Conservation (phyloP, 164 flowering plant genomes). For the Saururus chinensis region DNA sequence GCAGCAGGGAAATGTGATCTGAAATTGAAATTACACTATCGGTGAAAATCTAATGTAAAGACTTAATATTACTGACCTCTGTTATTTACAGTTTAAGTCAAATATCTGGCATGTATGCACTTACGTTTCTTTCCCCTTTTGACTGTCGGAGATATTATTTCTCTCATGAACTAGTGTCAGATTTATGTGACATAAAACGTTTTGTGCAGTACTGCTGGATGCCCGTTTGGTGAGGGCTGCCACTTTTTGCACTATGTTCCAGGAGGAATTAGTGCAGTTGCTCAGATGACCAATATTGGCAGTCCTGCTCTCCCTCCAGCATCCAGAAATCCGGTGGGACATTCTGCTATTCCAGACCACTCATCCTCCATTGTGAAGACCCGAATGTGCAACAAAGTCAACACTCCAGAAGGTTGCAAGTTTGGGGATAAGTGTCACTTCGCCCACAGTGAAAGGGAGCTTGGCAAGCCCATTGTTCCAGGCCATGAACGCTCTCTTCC, state of each 20-base stretch:
- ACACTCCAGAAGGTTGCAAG: constrained; percentile 76
- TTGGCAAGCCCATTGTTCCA: constrained; percentile 45
- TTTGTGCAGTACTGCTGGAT: constrained; percentile 56
- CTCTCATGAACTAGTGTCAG: not conserved
- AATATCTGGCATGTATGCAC: too few species aligned
- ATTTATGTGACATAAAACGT: not conserved
- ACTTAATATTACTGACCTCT: too few species aligned
- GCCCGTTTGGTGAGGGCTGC: constrained; percentile 88
- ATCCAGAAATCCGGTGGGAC: constrained; percentile 22
- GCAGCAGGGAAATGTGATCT: too few species aligned
- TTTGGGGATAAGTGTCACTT: constrained; percentile 88
- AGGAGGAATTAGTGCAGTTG: constrained; percentile 59
- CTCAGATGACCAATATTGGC: constrained; percentile 57
- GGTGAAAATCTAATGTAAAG: too few species aligned
- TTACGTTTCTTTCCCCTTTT: not conserved
- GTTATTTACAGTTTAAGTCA: too few species aligned
- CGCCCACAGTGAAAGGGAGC: constrained; percentile 86
- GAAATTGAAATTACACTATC: too few species aligned
- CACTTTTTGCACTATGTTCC: constrained; percentile 81
- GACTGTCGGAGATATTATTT: not conserved
- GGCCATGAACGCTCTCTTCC: constrained; percentile 40
- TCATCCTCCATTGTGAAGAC: constrained; percentile 40
- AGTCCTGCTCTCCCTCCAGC: constrained; percentile 21
- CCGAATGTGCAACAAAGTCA: constrained; percentile 63
- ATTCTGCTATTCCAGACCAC: constrained; percentile 22